Base-by-base conservation (phyloP, 495 filamentous ascomycete species). In the Opeltia flavorubescens region DNA sequence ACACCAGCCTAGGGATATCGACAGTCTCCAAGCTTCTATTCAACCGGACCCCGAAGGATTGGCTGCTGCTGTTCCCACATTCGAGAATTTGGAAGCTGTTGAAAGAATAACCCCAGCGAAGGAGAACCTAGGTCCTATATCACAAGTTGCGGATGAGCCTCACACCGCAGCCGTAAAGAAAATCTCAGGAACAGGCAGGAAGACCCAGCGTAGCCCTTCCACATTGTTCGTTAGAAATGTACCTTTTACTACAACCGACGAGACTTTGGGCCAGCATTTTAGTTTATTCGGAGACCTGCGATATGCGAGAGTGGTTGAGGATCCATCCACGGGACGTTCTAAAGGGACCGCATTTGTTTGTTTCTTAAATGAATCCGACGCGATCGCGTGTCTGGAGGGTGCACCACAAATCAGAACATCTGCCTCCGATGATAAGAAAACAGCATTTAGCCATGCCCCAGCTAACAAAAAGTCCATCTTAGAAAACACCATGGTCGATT, bases 221-320 rank as follows among this genome's bases (percentile, higher is more conserved):
- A 95, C 88, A 0, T 63, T 95, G 31, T 99, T 99, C 67, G 75
- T 96, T 54, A 86, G 91, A 49, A 99, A 99, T 57, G 69, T 99
- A 20, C 89, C 91, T 1, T 99, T 93, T 61, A 82, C 83, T 12
- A 76, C 74, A 27, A 78, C 80, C 21, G 87, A 99, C 56, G 78
- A 86, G 45, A 65, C 72, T 18, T 74, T 99, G 17, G 78, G 84
- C 51, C 74, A 81, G 25, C 87, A 94, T 55, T 99, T 99, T 56
- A 60, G 65, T 8, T 69, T 78, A 52, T 99, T 99, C 53, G 91
- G 91, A 33, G 69, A 71, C 1, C 66, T 96, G 42, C 74, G 86
- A 20, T 99, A 95, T 59, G 89, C 88, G 18, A 72, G 93, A 30
- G 76, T 94, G 23, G 93, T 99, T 24, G 68, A 89, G 48, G 91